Evolutionary conservation across 2,329 filamentous ascomycete genomes (phyloP), one percentile per base, ranked within the genome.

Genomic region (Phaeomoniella chlamydospora): DNA sequence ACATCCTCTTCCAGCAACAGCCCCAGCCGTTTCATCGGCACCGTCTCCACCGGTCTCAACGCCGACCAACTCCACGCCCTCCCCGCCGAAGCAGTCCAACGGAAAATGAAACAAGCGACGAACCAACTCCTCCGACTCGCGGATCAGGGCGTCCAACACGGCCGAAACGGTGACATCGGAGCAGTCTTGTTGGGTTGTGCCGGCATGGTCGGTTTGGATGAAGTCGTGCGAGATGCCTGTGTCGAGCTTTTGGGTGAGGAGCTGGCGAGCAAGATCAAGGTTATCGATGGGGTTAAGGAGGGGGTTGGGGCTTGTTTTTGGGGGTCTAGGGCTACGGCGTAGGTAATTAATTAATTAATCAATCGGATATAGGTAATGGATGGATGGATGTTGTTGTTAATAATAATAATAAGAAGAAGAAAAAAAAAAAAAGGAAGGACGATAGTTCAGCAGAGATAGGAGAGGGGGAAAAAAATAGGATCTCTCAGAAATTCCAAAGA

Each of bases 141-240:
- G 5, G 38, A 45, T 4, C 39, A 32, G 13, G 22, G n/a, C n/a
- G 22, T 6, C 22, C 6, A 26, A 26, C n/a, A n/a, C n/a, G n/a
- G n/a, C n/a, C 5, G 33, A 5, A 22, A 15, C 2, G 38, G 67
- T 0, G 61, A 65, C 3, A 70, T 87, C 0, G 63, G 66, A 3
- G 80, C 77, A 15, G 72, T 94, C 5, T 80, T 84, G 49, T 70
- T 94, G 63, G 87, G 87, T 0, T 94, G 87, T 54, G 87, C 83
- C 2, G 87, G 86, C 0, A 94, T 94, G 87, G 77, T 79, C 1
- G 87, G 86, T 0, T 68, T 94, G 58, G 80, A 90, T 47, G 65
- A 74, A 29, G 78, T 78, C 39, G 85, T 94, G 29, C 69, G 78
- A 19, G 67, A 71, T 31, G 79, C 79, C 1, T 80, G 81, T 22